A percentile compares a stretch with the other conserved stretches of the same genome.
These are phyloP conservation scores for Crepidotus variabilis DNA, from an alignment of 768 basidiomycete genomes.

Conservation along the genomic window DNA sequence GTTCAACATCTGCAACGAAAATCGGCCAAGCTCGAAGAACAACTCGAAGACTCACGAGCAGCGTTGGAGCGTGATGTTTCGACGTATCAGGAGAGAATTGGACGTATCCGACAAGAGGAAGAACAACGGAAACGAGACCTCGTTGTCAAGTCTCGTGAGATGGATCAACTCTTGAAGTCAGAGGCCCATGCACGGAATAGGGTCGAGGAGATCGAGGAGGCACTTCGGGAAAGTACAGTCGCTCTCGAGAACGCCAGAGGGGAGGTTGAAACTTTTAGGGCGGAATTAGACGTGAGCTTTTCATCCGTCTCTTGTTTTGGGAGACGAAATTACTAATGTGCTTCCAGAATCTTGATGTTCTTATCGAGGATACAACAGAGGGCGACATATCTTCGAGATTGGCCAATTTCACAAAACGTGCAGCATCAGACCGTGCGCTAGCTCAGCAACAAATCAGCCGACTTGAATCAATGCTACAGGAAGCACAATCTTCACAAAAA, in stretches of 20 bases:
- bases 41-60: constrained; percentile 71
- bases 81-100: constrained; percentile 57
- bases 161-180: constrained; percentile 57
- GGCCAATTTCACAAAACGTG: constrained; percentile 43
- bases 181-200: constrained; percentile 61
- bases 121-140: constrained; percentile 71
- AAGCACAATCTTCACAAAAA: constrained; percentile 9
- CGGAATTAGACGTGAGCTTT: constrained; percentile 67
- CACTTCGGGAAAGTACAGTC: constrained; percentile 79
- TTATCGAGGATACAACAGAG: constrained; percentile 39
- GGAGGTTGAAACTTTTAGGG: constrained; percentile 78
- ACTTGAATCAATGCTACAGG: constrained; percentile 34
- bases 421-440: constrained; percentile 47
- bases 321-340: background rate
- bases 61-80: constrained; percentile 74
- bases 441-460: constrained; percentile 52
- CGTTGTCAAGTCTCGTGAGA: constrained; percentile 57
- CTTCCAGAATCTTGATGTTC: constrained; percentile 60
- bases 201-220: constrained; percentile 85
- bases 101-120: constrained; percentile 70
- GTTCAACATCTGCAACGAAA: constrained; percentile 83
- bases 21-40: constrained; percentile 74
- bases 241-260: constrained; percentile 88
- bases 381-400: constrained; percentile 43
- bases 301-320: background rate